These are phyloP conservation scores for Boletus nobilissimus DNA, from an alignment of 1,284 basidiomycete species.

Conservation along the genomic window DNA sequence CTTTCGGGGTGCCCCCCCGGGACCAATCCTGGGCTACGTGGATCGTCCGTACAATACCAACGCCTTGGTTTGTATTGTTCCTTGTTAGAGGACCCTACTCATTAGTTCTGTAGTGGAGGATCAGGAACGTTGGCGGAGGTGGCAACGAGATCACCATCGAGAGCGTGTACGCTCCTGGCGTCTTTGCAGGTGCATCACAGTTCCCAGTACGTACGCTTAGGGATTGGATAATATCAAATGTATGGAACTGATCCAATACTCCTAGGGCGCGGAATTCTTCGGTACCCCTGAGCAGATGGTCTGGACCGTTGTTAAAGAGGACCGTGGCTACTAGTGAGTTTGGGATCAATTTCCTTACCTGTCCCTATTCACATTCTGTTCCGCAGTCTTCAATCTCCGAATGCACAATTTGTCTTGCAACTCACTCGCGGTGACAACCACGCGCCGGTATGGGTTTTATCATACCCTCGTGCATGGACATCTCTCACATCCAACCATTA, in stretches of 20 bases:
- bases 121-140: not conserved
- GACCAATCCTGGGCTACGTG: not conserved
- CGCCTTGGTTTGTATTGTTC: not conserved
- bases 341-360: not conserved
- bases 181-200: not conserved
- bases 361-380: not conserved
- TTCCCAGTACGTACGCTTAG: not conserved
- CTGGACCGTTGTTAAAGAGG: constrained; percentile 1
- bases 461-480: not conserved
- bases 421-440: not conserved
- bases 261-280: not conserved
- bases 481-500: not conserved
- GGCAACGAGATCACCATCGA: constrained; percentile 5
- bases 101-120: not conserved
- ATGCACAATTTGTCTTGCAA: not conserved
- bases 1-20: rapidly evolving
- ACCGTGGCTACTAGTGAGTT: not conserved
- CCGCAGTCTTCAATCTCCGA: not conserved
- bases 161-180: not conserved
- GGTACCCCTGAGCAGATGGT: not conserved
- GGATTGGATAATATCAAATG: not conserved
- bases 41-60: not conserved
- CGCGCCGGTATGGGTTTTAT: not conserved
- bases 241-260: not conserved
- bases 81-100: not conserved